Evolutionary conservation across 2,329 filamentous ascomycete genomes (phyloP), one percentile per base, ranked within the genome.

Genomic region (Diaporthe batatas): DNA sequence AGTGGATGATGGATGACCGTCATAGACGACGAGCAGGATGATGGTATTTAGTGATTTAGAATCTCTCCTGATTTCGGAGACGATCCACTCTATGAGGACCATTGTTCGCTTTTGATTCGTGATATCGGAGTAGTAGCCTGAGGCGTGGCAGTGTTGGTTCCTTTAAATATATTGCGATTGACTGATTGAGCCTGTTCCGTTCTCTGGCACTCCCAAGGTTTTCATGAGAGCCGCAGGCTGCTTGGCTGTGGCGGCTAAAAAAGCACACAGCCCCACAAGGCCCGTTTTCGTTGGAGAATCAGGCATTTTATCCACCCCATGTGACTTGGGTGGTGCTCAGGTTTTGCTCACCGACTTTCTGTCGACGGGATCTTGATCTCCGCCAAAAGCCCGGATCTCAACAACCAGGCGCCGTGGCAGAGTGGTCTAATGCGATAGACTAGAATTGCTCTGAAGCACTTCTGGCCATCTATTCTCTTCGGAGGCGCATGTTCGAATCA

Each of bases 381-480:
- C 4, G 2, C 23, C 4, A 5, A 5, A 5, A 3, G 7, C 2
- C 14, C 5, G 2, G 6, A 6, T 4, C 14, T 64, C 49, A 12
- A 51, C 25, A 3, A 16, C 1, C 7, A 0, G 62, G 62, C 62
- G 62, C 62, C 62, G 62, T 65, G 62, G 62, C 62, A 65, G 62
- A 65, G 62, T 65, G 62, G 62, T 65, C 62, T 65, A 65, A 65
- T 65, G 62, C 62, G 62, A 65, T 65, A 65, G 62, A 65, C 62
- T 65, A 65, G 62, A 65, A 65, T 5, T 65, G 21, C 44, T 39
- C 34, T 10, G 2, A 6, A 25, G 62, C 36, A 34, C 29, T 65
- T 65, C 62, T 65, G 29, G 62, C 21, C 32, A 65, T 65, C 62
- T 65, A 65, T 65, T 65, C 62, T 65, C 62, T 51, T 65, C 62